Evolutionary conservation across 257 asterid species (phyloP).

Genomic region (Solanum pinnatisectum): DNA sequence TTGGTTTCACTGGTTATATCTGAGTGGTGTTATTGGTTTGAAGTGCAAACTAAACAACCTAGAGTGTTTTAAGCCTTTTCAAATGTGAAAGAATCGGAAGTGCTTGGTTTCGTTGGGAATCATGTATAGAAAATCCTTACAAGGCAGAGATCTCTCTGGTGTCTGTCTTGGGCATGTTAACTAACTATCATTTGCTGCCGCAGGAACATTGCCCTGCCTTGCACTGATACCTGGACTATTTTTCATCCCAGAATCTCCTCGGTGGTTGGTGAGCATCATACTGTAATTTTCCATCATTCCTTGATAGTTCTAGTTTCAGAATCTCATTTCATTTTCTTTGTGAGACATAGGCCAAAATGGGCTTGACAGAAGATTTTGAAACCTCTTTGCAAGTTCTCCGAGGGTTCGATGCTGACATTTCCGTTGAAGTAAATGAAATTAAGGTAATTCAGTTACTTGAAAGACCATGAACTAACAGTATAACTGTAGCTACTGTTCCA

Average conservation of each 20-base stretch:
- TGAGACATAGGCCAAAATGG: slow-evolving; percentile 81
- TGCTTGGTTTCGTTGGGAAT: neutral
- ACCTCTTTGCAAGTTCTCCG: slow-evolving; percentile 92
- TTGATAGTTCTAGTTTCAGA: neutral
- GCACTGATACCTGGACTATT: slow-evolving; percentile 33
- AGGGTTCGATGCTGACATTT: slow-evolving; percentile 88
- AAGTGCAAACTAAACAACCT: neutral
- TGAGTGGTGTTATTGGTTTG: neutral
- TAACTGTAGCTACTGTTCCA: neutral
- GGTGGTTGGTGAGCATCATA: slow-evolving; percentile 88
- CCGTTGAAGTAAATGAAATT: slow-evolving; percentile 77
- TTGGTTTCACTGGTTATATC: neutral
- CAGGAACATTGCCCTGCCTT: slow-evolving; percentile 15
- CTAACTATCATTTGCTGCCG: neutral
- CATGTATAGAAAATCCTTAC: neutral
- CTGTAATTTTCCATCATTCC: neutral
- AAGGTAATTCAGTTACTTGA: slow-evolving; percentile 22
- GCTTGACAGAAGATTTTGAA: slow-evolving; percentile 85
- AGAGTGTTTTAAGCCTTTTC: neutral
- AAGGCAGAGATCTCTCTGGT: neutral
- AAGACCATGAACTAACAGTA: neutral
- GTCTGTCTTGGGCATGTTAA: neutral
- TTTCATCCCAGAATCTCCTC: slow-evolving; percentile 58
- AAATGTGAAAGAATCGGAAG: neutral
- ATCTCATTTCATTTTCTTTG: slow-evolving; percentile 8